phyloP scores from a whole-genome alignment of 441 rosid species.

The Flueggea neowawraea region DNA sequence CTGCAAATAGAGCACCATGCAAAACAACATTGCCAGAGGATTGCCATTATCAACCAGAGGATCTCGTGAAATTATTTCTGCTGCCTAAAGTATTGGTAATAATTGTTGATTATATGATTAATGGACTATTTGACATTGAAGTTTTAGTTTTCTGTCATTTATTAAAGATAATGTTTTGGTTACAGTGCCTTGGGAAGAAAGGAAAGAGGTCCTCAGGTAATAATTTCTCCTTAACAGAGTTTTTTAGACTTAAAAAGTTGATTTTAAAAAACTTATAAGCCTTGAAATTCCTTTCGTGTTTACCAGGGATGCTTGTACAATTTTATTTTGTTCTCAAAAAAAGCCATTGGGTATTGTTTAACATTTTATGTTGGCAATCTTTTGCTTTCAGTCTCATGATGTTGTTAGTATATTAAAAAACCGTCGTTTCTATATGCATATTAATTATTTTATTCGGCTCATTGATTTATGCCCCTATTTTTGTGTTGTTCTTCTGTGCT shows the following conservation, averaged over 20 bases:
- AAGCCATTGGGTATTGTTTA: too few relatives aligned
- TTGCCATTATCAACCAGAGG: conserved; percentile 94
- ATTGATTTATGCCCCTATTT: too few relatives aligned
- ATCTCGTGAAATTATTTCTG: conserved; percentile 85
- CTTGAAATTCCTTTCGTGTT: too few relatives aligned
- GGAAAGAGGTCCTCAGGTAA: conserved; percentile 61
- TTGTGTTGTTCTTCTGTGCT: too few relatives aligned
- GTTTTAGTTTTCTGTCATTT: conserved; percentile 16
- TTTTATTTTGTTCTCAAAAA: too few relatives aligned
- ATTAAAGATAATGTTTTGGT: conserved; percentile 23
- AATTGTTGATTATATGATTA: conserved; percentile 11
- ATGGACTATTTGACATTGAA: background rate
- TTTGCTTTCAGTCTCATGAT: too few relatives aligned
- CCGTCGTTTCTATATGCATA: too few relatives aligned
- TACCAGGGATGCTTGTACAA: too few relatives aligned
- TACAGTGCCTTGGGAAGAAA: conserved; percentile 82
- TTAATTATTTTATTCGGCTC: too few relatives aligned
- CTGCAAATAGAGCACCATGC: conserved; percentile 62
- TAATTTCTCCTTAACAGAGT: conserved; percentile 6
- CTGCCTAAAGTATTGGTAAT: conserved; percentile 79
- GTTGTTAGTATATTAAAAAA: too few relatives aligned
- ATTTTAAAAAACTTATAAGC: background rate
- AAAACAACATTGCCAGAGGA: conserved; percentile 85
- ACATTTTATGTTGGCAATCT: too few relatives aligned
- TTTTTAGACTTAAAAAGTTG: background rate